These are phyloP conservation scores for Russula emetica DNA, from an alignment of 768 basidiomycete species.

Conservation along the genomic window DNA sequence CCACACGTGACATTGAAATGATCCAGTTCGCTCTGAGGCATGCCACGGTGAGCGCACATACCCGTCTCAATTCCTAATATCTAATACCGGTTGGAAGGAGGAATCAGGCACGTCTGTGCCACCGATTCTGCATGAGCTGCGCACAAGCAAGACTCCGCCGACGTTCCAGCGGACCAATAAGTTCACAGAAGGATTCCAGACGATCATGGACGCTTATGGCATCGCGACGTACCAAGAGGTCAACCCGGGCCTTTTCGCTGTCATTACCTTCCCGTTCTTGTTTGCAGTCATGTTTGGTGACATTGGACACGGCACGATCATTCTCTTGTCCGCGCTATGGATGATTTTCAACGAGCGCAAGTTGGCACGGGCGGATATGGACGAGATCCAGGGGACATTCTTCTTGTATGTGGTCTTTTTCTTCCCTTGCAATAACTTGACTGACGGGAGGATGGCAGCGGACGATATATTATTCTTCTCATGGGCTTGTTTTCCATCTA, in stretches of 20 bases:
- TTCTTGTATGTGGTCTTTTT: constrained; percentile 67
- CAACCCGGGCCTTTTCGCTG: constrained; percentile 91
- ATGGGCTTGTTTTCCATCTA: constrained; percentile 98
- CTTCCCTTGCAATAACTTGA: constrained; percentile 22
- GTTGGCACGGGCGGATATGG: constrained; percentile 66
- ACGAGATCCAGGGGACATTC: constrained; percentile 85
- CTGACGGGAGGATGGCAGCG: constrained; percentile 46
- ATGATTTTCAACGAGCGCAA: constrained; percentile 88
- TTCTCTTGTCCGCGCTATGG: constrained; percentile 65
- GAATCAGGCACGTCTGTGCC: constrained; percentile 90
- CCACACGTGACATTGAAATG: constrained; percentile 79
- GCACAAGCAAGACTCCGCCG: constrained; percentile 87
- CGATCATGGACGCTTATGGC: constrained; percentile 98
- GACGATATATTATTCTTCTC: constrained; percentile 95
- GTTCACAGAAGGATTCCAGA: constrained; percentile 95
- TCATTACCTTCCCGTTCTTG: constrained; percentile 94
- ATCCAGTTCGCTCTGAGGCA: constrained; percentile 86
- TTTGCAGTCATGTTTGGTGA: constrained; percentile 99
- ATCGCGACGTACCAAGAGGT: constrained; percentile 93
- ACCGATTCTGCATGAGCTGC: constrained; percentile 87
- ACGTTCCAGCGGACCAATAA: constrained; percentile 94
- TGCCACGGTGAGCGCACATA: constrained; percentile 58
- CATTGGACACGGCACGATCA: constrained; percentile 90
- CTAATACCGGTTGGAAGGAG: constrained; percentile 43
- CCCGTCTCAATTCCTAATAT: not conserved